Conservation (phyloP, 148 eudicot species). For the Chenopodium suecicum region DNA sequence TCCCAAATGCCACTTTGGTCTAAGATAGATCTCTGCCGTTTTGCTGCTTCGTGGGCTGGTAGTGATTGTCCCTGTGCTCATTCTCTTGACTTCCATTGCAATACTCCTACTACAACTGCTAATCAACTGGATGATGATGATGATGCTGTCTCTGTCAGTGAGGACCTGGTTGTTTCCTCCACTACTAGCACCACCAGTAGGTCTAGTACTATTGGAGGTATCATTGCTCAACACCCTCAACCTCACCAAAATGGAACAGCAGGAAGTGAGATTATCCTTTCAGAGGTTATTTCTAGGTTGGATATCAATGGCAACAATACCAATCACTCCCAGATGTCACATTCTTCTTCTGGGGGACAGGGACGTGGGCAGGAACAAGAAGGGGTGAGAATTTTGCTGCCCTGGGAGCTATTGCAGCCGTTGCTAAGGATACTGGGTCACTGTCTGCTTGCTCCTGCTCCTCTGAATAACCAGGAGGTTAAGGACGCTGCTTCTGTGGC, state of each 20-base stretch:
- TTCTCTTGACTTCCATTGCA: conserved; percentile 34
- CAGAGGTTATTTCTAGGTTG: neutral
- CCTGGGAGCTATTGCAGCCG: conserved; percentile 92
- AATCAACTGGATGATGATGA: conserved; percentile 14
- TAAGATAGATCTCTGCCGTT: conserved; percentile 68
- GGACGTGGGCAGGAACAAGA: neutral
- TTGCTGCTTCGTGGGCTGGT: conserved; percentile 76
- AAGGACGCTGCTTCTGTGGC: conserved; percentile 66
- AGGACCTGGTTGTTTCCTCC: neutral
- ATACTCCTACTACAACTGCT: conserved; percentile 6
- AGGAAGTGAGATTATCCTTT: conserved; percentile 13
- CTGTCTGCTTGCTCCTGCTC: conserved; percentile 70
- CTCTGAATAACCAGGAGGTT: conserved; percentile 52
- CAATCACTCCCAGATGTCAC: neutral
- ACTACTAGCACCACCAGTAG: neutral
- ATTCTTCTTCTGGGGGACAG: neutral
- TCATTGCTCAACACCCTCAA: conserved; percentile 1
- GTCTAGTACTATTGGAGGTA: conserved; percentile 7
- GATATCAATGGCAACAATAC: conserved; percentile 11
- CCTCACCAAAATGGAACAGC: conserved; percentile 9
- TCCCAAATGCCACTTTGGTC: conserved; percentile 90
- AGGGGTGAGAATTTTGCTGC: conserved; percentile 63
- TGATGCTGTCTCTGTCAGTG: conserved; percentile 18
- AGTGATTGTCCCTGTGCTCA: conserved; percentile 58
- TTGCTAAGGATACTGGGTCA: conserved; percentile 78